Evolutionary conservation across 306 rosid species (phyloP).

Genomic region (Phaseolus lunatus): DNA sequence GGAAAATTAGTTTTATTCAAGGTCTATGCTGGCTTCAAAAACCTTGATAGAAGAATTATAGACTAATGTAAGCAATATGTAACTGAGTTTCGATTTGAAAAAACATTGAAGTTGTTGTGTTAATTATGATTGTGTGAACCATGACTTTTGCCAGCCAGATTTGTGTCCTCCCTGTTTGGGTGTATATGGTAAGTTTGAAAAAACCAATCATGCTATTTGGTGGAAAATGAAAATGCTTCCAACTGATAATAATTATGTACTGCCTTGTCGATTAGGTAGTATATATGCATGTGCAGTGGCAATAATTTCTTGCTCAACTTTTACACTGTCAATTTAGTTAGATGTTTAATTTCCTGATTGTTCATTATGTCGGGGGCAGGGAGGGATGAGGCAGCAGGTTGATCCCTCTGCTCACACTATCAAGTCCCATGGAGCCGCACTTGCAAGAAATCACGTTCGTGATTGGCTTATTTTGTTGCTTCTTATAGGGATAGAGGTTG

Average conservation of each 20-base stretch:
- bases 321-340: not conserved
- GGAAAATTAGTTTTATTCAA: not conserved
- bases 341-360: not conserved
- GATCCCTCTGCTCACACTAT: conserved; percentile 69
- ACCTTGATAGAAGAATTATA: not conserved
- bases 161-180: not conserved
- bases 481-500: conserved; percentile 62
- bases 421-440: conserved; percentile 80
- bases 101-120: not conserved
- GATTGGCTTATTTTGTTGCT: conserved; percentile 89
- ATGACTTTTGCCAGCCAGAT: conserved; percentile 3
- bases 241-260: conserved; percentile 10
- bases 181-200: conserved; percentile 14
- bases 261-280: not conserved
- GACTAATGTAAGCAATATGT: not conserved
- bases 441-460: conserved; percentile 72
- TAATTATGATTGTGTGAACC: not conserved
- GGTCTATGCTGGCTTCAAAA: not conserved
- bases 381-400: conserved; percentile 42
- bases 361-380: conserved; percentile 41
- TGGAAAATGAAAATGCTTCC: conserved; percentile 39
- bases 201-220: conserved; percentile 19
- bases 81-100: not conserved
- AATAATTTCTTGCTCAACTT: conserved; percentile 17
- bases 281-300: conserved; percentile 7